These are phyloP conservation scores for Blastobotrys americana DNA, from an alignment of 805 yeast genomes.

Conservation along the genomic window DNA sequence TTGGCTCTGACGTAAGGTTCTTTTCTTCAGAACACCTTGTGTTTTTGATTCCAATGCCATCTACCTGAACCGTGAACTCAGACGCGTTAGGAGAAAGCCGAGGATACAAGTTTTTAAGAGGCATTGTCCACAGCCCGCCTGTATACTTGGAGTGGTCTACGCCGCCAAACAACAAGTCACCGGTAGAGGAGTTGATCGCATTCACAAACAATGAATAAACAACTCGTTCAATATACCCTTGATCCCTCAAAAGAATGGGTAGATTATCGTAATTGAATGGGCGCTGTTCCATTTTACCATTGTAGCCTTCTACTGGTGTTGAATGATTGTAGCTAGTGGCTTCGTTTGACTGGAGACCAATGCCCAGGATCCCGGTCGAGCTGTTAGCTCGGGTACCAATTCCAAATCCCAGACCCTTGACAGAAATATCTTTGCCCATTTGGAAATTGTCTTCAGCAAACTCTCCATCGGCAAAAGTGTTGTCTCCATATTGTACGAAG, in stretches of 20 bases:
- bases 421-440: slow-evolving; percentile 44
- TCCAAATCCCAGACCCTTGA: slow-evolving; percentile 58
- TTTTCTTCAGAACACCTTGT: background rate
- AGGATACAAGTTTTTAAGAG: slow-evolving; percentile 7
- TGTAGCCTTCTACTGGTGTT: background rate
- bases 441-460: slow-evolving; percentile 57
- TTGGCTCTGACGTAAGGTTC: background rate
- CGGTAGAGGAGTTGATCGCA: slow-evolving; percentile 30
- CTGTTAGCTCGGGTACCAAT: slow-evolving; percentile 64
- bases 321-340: slow-evolving; percentile 24
- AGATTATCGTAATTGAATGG: slow-evolving; percentile 21
- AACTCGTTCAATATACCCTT: slow-evolving; percentile 36
- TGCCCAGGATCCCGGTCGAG: slow-evolving; percentile 44
- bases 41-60: background rate
- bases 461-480: slow-evolving; percentile 44
- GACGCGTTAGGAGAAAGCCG: background rate
- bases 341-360: slow-evolving; percentile 31
- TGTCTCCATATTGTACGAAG: slow-evolving; percentile 35
- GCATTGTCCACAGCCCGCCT: slow-evolving; percentile 34
- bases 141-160: slow-evolving; percentile 55
- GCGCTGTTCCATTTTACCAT: background rate
- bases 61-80: slow-evolving; percentile 19
- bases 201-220: slow-evolving; percentile 48
- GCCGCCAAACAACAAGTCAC: slow-evolving; percentile 60
- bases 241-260: slow-evolving; percentile 31